Conservation (phyloP, 2,329 filamentous ascomycete species). For the Scytalidium lignicola region DNA sequence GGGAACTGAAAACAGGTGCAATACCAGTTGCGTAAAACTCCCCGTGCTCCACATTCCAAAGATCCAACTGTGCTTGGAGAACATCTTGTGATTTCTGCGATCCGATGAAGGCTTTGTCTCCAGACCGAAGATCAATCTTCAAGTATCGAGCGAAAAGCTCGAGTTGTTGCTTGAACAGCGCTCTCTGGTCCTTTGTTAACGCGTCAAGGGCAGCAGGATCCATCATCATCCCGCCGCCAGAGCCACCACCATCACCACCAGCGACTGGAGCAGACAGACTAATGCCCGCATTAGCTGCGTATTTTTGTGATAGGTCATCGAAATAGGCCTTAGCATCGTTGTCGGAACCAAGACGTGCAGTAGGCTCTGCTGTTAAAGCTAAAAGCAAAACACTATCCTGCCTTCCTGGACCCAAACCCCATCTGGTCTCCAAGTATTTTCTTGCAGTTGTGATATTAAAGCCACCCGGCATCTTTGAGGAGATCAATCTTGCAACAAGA, state of each 20-base stretch:
- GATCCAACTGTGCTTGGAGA: constrained; percentile 86
- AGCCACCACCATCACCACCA: constrained; percentile 63
- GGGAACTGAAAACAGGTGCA: constrained; percentile 83
- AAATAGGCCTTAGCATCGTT: constrained; percentile 88
- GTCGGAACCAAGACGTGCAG: constrained; percentile 83
- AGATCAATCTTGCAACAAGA: constrained; percentile 88
- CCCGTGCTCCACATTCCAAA: constrained; percentile 93
- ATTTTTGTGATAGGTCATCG: constrained; percentile 84
- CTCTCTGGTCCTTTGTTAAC: constrained; percentile 91
- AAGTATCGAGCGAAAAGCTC: constrained; percentile 93
- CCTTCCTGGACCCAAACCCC: constrained; percentile 79
- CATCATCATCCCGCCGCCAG: constrained; percentile 95
- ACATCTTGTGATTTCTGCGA: constrained; percentile 82
- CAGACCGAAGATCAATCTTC: constrained; percentile 94
- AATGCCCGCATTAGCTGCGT: constrained; percentile 77
- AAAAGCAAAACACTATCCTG: constrained; percentile 88
- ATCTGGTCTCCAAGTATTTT: constrained; percentile 92
- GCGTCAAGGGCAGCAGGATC: constrained; percentile 95
- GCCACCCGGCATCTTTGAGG: constrained; percentile 98
- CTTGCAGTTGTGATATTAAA: constrained; percentile 97
- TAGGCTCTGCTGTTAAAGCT: constrained; percentile 87
- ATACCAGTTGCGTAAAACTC: constrained; percentile 95
- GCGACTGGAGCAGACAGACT: constrained; percentile 72
- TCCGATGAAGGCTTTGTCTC: constrained; percentile 85
- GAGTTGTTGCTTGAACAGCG: constrained; percentile 96